Evolutionary conservation across 73 alveolate genomes (phyloP).

Genomic region (Halteria grandinella): DNA sequence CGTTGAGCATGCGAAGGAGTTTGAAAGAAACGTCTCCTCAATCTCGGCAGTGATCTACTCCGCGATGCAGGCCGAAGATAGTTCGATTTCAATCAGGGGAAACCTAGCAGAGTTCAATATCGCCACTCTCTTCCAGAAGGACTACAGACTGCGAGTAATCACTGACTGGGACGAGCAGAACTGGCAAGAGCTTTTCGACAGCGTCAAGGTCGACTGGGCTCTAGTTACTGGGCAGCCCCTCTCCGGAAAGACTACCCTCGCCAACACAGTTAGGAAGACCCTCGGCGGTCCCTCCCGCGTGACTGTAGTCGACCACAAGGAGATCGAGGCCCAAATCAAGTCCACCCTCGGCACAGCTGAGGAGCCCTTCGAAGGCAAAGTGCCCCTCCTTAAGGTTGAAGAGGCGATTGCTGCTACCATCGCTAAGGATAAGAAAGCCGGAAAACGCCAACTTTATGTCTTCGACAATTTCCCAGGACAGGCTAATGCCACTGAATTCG

Average conservation of each 20-base stretch:
- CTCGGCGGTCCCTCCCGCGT: no score
- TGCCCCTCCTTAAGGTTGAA: neutral
- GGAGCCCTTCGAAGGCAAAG: constrained; percentile 28
- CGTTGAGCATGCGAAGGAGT: constrained; percentile 67
- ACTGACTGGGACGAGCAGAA: constrained; percentile 33
- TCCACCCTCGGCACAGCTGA: constrained; percentile 34
- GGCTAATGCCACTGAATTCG: neutral
- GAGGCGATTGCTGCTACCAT: neutral
- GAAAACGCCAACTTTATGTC: neutral
- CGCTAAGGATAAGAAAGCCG: neutral
- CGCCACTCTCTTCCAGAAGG: constrained; percentile 68
- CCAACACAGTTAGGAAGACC: neutral
- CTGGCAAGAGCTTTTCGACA: constrained; percentile 24
- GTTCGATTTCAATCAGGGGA: constrained; percentile 50
- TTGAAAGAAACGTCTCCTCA: constrained; percentile 67
- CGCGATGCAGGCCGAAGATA: constrained; percentile 6
- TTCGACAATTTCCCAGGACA: neutral
- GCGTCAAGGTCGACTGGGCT: constrained; percentile 28
- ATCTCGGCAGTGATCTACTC: constrained; percentile 61
- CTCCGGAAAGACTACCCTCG: constrained; percentile 45
- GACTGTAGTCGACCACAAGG: neutral
- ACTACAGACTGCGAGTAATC: constrained; percentile 47
- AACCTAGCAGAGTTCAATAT: constrained; percentile 59
- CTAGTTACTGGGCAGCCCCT: constrained; percentile 26
- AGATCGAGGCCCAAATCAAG: constrained; percentile 37